Percentiles rank a stretch among this genome's conserved stretches.
phyloP scores from a whole-genome alignment of 139 green algal genomes.

The Pseudopediastrum boryanum region DNA sequence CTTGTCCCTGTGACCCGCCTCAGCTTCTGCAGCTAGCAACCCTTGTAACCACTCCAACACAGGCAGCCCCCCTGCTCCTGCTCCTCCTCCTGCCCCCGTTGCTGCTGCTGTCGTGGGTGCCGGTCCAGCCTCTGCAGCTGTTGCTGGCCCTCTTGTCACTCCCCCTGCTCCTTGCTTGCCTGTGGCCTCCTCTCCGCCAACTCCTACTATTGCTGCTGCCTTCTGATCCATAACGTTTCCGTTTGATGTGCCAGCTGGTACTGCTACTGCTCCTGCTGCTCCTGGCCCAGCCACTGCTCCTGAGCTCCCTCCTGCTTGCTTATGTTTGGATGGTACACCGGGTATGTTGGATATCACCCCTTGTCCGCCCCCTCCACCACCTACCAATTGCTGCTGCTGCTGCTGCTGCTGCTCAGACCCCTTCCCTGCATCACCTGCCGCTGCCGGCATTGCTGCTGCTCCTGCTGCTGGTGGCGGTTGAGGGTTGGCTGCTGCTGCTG shows the following conservation, averaged over 20 bases:
- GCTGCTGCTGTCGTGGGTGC: not conserved
- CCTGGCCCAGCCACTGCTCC: slow-evolving; percentile 20
- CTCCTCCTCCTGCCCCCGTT: slow-evolving; percentile 6
- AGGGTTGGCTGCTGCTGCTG: not conserved
- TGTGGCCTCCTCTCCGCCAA: slow-evolving; percentile 1
- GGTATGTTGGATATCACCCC: not conserved
- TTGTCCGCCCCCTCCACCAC: not conserved
- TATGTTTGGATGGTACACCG: not conserved
- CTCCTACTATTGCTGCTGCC: not conserved
- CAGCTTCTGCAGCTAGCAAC: not conserved
- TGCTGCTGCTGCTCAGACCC: not conserved
- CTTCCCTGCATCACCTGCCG: not conserved
- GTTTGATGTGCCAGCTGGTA: not conserved
- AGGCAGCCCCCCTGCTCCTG: not conserved
- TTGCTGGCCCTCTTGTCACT: not conserved
- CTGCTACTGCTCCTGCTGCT: not conserved
- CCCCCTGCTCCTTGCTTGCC: not conserved
- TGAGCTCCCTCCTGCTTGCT: slow-evolving; percentile 1
- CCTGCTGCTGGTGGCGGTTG: not conserved
- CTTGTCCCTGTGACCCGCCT: not conserved
- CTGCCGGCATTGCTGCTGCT: slow-evolving; percentile 17
- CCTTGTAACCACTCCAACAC: not conserved
- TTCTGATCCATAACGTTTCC: not conserved
- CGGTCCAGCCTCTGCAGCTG: slow-evolving; percentile 1
- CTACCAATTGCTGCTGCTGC: slow-evolving; percentile 19